Conservation (phyloP, 139 green algal species). For the Desmodesmus armatus region DNA sequence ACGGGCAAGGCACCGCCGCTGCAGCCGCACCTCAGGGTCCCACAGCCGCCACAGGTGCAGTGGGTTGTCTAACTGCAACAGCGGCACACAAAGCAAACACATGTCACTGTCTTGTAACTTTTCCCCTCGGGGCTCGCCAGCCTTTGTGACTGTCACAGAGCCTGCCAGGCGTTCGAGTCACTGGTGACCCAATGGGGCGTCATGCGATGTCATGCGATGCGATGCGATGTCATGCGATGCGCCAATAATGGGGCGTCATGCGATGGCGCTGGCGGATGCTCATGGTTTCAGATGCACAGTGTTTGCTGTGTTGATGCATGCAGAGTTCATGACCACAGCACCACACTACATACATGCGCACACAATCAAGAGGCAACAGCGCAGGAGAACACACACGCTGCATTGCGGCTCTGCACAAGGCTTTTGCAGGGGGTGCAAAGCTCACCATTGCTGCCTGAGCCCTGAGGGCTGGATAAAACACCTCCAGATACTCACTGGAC, state of each 20-base stretch:
- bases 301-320: too few relatives aligned
- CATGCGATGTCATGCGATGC: too few relatives aligned
- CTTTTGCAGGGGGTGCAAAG: background rate
- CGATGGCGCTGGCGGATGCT: background rate
- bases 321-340: too few relatives aligned
- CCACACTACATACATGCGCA: too few relatives aligned
- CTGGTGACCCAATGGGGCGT: background rate
- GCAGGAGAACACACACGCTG: too few relatives aligned
- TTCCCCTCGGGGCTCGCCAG: background rate
- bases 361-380: too few relatives aligned
- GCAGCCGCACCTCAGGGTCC: constrained; percentile 17
- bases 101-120: background rate
- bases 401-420: too few relatives aligned
- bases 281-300: background rate
- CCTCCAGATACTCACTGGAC: constrained; percentile 28
- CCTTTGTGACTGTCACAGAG: background rate
- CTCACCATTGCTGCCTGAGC: constrained; percentile 23
- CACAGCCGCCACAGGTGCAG: constrained; percentile 29
- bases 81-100: background rate
- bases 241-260: background rate
- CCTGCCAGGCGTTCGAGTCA: background rate
- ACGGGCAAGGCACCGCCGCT: background rate
- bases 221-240: too few relatives aligned
- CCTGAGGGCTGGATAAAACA: constrained; percentile 13
- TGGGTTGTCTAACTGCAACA: constrained; percentile 39